These are phyloP conservation scores for Excoecaria cochinchinensis DNA, from an alignment of 345 rosid genomes.

Conservation along the genomic window DNA sequence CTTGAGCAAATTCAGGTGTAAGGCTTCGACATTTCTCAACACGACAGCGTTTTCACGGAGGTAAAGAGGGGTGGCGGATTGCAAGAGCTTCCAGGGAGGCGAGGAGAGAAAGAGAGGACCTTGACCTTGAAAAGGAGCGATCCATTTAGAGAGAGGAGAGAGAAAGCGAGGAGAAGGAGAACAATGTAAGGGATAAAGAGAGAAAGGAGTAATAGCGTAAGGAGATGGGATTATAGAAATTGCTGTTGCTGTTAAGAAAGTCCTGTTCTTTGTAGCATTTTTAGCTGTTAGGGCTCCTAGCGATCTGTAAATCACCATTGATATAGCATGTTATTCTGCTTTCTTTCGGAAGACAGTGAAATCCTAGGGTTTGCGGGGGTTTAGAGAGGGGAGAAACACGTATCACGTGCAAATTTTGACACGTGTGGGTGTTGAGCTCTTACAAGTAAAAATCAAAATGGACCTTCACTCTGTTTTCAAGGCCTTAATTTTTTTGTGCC, in stretches of 20 bases:
- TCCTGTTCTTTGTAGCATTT: conserved; percentile 31
- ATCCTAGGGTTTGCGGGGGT: conserved; percentile 1
- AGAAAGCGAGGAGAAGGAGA: conserved; percentile 28
- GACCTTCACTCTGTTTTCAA: no score
- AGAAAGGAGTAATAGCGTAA: conserved; percentile 31
- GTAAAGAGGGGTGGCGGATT: conserved; percentile 70
- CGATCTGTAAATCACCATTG: conserved; percentile 61
- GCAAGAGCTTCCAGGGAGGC: conserved; percentile 90
- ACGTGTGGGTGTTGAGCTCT: not conserved
- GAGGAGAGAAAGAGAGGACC: conserved; percentile 77
- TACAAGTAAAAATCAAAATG: not conserved
- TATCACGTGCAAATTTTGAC: not conserved
- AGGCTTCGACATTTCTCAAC: conserved; percentile 50
- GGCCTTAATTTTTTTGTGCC: no score
- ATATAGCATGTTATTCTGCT: conserved; percentile 16
- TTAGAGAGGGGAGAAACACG: not conserved
- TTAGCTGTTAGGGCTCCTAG: conserved; percentile 34
- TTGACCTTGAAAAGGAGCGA: conserved; percentile 43
- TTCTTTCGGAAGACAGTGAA: not conserved
- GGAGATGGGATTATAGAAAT: conserved; percentile 32
- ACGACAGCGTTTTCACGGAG: conserved; percentile 45
- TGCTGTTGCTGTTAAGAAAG: conserved; percentile 43
- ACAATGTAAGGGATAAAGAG: conserved; percentile 12
- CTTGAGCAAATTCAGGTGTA: conserved; percentile 38
- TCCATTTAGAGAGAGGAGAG: conserved; percentile 62